Base-by-base conservation (phyloP, 2,329 filamentous ascomycete species). In the Trichoderma brevicompactum region DNA sequence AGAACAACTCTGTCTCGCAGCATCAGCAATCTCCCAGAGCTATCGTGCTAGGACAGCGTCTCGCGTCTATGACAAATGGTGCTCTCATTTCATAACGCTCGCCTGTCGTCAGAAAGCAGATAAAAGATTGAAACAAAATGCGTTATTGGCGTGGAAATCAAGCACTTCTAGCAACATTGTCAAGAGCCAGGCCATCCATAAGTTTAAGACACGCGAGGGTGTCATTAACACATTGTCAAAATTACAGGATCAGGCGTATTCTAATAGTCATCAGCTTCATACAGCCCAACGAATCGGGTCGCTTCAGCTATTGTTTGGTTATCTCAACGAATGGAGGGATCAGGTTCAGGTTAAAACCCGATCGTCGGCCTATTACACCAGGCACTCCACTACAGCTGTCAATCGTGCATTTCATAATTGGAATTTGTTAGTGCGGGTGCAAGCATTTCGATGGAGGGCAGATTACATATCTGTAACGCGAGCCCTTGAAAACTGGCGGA, bases 381-480 rank as follows among this genome's bases (percentile, higher is more conserved):
- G 66, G 48, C 32, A 69, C 2, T 65, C 72, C 12, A 38, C 66
- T 12, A 65, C 72, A 36, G 72, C 72, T 12, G 69, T 65, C 8
- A 62, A 36, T 9, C 68, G 67, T 23, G 66, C 65, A 5, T 74
- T 77, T 49, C 65, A 72, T 38, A 63, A 68, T n/a, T 79, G 77
- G 77, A 75, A 75, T 52, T 60, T 78, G 17, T 70, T 67, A 48
- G 73, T 74, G 46, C 74, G 75, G 55, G 72, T 72, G 7, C 72
- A 77, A 58, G 75, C 74, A 10, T 77, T 77, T 54, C 69, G 68
- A 23, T 77, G 74, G 73, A 75, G 68, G 58, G 69, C 67, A n/a
- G 75, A 77, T 41, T 78, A 74, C 68, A 64, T 74, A 17, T 68
- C 72, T 15, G 73, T 75, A 1, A 68, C 65, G 8, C 68, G 69